phyloP scores from a whole-genome alignment of 2,329 filamentous ascomycete genomes.

The Stagonosporopsis cucurbitacearum region DNA sequence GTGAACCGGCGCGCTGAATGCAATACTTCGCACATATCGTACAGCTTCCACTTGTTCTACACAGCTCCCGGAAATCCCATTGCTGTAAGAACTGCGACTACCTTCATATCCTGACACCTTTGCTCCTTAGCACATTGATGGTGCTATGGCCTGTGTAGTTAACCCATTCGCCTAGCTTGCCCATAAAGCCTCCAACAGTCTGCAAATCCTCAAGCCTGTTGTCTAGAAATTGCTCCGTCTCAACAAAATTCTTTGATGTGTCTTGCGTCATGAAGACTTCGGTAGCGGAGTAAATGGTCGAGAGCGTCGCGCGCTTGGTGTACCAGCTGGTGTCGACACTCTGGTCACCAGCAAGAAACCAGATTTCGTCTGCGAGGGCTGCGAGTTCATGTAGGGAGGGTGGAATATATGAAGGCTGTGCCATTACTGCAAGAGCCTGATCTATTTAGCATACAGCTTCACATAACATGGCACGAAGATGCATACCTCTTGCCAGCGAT shows the following conservation, averaged over 20 bases:
- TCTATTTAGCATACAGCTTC: constrained; percentile 1
- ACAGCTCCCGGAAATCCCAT: background rate
- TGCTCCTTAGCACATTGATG: constrained; percentile 85
- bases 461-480: background rate
- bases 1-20: background rate
- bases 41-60: background rate
- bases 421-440: constrained; percentile 88
- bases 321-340: constrained; percentile 91
- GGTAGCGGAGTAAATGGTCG: constrained; percentile 70
- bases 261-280: constrained; percentile 97
- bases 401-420: constrained; percentile 78
- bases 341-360: constrained; percentile 81
- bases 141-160: constrained; percentile 79
- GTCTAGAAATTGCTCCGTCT: constrained; percentile 81
- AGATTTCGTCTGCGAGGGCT: constrained; percentile 87
- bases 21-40: background rate
- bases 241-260: constrained; percentile 70
- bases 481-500: constrained; percentile 82
- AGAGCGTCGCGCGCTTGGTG: constrained; percentile 68
- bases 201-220: constrained; percentile 74
- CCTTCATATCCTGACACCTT: constrained; percentile 76
- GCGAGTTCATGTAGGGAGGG: constrained; percentile 80
- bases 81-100: background rate
- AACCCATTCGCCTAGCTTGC: constrained; percentile 75
- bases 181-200: constrained; percentile 66